phyloP scores from a whole-genome alignment of 768 basidiomycete genomes.

The Suillus alpinus region DNA sequence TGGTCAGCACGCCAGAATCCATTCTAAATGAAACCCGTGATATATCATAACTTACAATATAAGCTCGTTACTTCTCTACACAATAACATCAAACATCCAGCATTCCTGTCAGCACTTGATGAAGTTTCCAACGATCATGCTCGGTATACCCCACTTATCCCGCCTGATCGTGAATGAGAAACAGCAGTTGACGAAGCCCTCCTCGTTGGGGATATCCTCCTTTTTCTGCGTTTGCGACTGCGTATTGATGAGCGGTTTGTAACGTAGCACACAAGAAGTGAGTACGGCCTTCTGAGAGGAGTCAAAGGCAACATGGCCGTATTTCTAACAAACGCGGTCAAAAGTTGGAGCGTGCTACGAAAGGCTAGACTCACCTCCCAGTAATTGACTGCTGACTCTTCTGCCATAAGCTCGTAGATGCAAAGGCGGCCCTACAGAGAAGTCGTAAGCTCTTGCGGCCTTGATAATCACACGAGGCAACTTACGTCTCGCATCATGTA shows the following conservation, averaged over 20 bases:
- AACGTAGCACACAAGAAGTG: conserved; percentile 85
- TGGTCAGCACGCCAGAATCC: not conserved
- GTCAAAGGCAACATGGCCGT: conserved; percentile 90
- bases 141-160: conserved; percentile 84
- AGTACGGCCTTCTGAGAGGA: conserved; percentile 90
- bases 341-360: not conserved
- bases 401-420: conserved; percentile 98
- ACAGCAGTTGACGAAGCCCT: conserved; percentile 81
- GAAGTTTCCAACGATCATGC: conserved; percentile 89
- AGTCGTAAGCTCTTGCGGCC: conserved; percentile 4
- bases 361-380: conserved; percentile 75
- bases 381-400: conserved; percentile 94
- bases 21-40: not conserved
- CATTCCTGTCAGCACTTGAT: conserved; percentile 54
- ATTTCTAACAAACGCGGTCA: conserved; percentile 60
- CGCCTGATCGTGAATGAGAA: conserved; percentile 89
- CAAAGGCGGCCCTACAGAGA: conserved; percentile 73
- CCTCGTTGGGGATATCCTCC: conserved; percentile 46
- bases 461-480: conserved; percentile 5
- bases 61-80: not conserved
- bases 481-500: conserved; percentile 83
- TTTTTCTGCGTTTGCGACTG: conserved; percentile 29
- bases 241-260: conserved; percentile 61
- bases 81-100: conserved; percentile 1
- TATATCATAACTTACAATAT: conserved; percentile 1